Conservation (phyloP, 345 rosid species). For the Turnera subulata region DNA sequence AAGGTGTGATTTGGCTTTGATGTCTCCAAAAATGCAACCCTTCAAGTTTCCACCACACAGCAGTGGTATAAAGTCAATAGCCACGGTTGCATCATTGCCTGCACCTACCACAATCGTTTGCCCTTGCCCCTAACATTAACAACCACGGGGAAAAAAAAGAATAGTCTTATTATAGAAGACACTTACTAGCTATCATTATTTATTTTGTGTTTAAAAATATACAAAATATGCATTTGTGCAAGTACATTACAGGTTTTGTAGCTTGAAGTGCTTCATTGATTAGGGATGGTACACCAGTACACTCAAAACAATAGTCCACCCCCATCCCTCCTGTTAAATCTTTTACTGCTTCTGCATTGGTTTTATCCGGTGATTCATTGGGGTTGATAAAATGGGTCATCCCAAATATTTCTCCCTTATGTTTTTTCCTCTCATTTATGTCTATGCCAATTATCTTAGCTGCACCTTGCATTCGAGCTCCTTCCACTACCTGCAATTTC, state of each 20-base stretch:
- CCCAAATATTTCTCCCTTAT: constrained; percentile 40
- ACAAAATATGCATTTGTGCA: too few relatives aligned
- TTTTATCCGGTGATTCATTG: constrained; percentile 24
- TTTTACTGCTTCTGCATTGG: constrained; percentile 33
- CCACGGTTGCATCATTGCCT: constrained; percentile 24
- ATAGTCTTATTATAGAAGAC: too few relatives aligned
- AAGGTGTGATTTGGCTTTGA: constrained; percentile 46
- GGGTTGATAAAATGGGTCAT: constrained; percentile 65
- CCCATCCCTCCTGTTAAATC: constrained; percentile 47
- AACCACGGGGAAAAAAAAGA: not conserved
- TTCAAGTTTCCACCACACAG: constrained; percentile 44
- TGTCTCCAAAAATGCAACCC: constrained; percentile 59
- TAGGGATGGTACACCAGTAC: constrained; percentile 37
- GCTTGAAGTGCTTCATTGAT: constrained; percentile 45
- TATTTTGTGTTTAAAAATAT: too few relatives aligned
- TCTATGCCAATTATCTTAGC: constrained; percentile 58
- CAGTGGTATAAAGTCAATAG: constrained; percentile 19
- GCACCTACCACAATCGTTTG: constrained; percentile 34
- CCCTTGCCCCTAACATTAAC: constrained; percentile 40
- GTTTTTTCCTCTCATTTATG: constrained; percentile 32
- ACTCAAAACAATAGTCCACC: constrained; percentile 63
- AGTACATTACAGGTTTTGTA: constrained; percentile 35
- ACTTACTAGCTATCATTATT: too few relatives aligned
- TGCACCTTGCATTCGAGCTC: constrained; percentile 59
- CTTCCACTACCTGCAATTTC: constrained; percentile 47